A percentile compares a stretch with the other conserved stretches of the same genome.
Conservation (phyloP, 2,329 filamentous ascomycete genomes). For the Diaporthe vexans region DNA sequence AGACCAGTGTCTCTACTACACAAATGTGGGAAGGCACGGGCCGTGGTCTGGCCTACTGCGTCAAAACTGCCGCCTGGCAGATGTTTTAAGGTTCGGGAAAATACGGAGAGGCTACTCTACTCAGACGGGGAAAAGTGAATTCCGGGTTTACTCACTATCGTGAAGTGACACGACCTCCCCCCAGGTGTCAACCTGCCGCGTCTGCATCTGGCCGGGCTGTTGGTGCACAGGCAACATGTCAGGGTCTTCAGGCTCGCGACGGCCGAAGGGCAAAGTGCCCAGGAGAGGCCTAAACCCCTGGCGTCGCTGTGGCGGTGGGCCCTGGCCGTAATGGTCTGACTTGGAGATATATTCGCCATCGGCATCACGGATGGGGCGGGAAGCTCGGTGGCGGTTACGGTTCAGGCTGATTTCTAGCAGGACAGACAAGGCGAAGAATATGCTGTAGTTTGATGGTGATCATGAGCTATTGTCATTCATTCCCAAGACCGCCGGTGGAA, state of each 20-base stretch:
- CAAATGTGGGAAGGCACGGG: background rate
- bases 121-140: background rate
- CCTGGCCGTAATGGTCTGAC: conserved; percentile 32
- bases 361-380: conserved; percentile 40
- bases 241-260: conserved; percentile 30
- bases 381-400: conserved; percentile 31
- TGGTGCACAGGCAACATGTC: conserved; percentile 40
- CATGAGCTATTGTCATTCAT: background rate
- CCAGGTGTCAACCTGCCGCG: conserved; percentile 41
- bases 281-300: conserved; percentile 21
- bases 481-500: too few species aligned
- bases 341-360: conserved; percentile 41
- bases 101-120: background rate
- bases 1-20: too few species aligned
- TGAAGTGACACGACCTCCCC: conserved; percentile 42
- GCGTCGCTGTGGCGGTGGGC: conserved; percentile 39
- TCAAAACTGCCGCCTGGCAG: background rate
- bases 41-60: background rate
- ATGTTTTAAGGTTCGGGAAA: too few species aligned
- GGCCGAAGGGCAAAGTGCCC: conserved; percentile 30
- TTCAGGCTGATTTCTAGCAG: conserved; percentile 61
- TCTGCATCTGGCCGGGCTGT: conserved; percentile 38
- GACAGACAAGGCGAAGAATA: conserved; percentile 75
- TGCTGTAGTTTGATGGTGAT: conserved; percentile 50
- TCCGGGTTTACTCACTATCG: conserved; percentile 21